A percentile compares a stretch with the other conserved stretches of the same genome.
Evolutionary conservation across 148 eudicot genomes (phyloP).

Genomic region (Drosera capensis): DNA sequence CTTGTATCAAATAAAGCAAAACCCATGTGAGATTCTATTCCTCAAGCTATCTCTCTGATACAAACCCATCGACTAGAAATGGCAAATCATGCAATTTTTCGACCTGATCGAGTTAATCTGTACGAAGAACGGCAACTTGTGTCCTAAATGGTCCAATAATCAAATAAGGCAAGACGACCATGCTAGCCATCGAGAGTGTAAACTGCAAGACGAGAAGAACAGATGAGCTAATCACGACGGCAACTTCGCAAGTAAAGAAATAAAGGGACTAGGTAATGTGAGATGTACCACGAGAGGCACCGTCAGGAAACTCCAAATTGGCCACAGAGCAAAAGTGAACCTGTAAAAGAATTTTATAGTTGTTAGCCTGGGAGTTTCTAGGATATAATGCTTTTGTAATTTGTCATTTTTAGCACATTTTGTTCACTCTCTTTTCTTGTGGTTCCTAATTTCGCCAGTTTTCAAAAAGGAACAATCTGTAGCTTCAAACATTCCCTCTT

Average conservation of each 20-base stretch:
- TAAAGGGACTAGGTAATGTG: neutral
- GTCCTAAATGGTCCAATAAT: slow-evolving; percentile 33
- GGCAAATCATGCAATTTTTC: no score
- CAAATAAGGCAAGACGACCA: slow-evolving; percentile 52
- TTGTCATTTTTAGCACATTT: no score
- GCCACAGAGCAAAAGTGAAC: slow-evolving; percentile 58
- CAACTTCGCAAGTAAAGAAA: neutral
- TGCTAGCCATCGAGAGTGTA: slow-evolving; percentile 77
- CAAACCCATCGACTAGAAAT: no score
- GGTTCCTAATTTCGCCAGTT: no score
- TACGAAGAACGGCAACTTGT: slow-evolving; percentile 38
- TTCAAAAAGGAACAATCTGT: no score
- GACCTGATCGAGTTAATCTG: slow-evolving; percentile 31
- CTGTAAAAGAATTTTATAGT: slow-evolving; percentile 19
- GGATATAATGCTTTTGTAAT: no score
- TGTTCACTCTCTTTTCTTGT: no score
- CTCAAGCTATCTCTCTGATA: no score
- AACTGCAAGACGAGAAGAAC: slow-evolving; percentile 33
- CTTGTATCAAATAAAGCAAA: no score
- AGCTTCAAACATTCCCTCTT: no score
- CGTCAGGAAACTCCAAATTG: slow-evolving; percentile 40
- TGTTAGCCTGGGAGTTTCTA: no score
- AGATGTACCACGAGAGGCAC: slow-evolving; percentile 35
- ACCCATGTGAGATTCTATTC: no score
- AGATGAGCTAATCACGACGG: neutral